A percentile compares a stretch with the other conserved stretches of the same genome.
Conservation (phyloP, 2,329 filamentous ascomycete species). For the Cordyceps pruinosa region DNA sequence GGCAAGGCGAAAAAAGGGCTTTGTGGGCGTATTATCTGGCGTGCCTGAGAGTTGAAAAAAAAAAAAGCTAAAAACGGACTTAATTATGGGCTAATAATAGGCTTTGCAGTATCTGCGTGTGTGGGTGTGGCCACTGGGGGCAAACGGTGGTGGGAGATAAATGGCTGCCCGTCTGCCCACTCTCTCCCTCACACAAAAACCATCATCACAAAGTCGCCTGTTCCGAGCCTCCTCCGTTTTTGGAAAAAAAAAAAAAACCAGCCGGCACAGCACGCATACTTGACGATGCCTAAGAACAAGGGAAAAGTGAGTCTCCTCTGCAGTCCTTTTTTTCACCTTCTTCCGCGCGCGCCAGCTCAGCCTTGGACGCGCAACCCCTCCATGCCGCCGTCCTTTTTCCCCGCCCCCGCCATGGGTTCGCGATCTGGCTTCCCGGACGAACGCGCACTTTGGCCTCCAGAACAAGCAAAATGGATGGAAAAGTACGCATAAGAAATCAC, state of each 20-base stretch:
- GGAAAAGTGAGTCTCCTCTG: slow-evolving; percentile 80
- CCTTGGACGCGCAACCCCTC: slow-evolving; percentile 11
- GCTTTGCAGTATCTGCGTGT: neutral
- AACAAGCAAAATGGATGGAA: too few species aligned
- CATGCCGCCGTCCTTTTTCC: slow-evolving; percentile 11
- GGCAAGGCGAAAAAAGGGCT: neutral
- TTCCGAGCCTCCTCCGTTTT: slow-evolving; percentile 1
- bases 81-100: neutral
- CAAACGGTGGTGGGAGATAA: too few species aligned
- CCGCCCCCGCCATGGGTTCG: slow-evolving; percentile 14
- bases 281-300: slow-evolving; percentile 96
- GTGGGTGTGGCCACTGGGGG: neutral
- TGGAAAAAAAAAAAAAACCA: neutral
- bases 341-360: neutral
- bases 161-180: slow-evolving; percentile 10
- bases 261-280: slow-evolving; percentile 8
- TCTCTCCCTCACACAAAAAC: slow-evolving; percentile 10
- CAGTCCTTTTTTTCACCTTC: neutral
- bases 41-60: neutral
- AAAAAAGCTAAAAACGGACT: neutral
- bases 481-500: neutral
- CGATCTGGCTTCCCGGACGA: neutral
- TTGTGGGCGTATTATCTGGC: neutral
- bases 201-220: slow-evolving; percentile 12
- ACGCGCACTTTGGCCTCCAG: too few species aligned